These are phyloP conservation scores for Cyberlindnera veronae DNA, from an alignment of 805 yeast species.

Conservation along the genomic window DNA sequence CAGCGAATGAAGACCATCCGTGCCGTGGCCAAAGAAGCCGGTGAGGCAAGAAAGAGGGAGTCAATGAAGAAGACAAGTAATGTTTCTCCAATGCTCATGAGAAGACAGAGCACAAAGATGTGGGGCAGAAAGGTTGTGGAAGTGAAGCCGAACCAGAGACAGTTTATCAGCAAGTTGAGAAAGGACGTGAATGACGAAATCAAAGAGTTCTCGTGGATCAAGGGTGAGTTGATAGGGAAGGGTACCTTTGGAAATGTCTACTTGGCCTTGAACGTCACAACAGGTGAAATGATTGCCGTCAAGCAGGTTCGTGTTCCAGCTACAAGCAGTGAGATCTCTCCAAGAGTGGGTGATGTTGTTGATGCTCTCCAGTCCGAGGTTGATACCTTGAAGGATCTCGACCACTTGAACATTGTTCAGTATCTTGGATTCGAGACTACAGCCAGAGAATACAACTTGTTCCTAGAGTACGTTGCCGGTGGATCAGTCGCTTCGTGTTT, in stretches of 20 bases:
- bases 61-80: constrained; percentile 18
- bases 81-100: constrained; percentile 38
- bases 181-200: constrained; percentile 59
- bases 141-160: constrained; percentile 69
- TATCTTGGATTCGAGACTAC: constrained; percentile 87
- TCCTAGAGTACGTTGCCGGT: constrained; percentile 95
- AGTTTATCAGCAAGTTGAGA: constrained; percentile 57
- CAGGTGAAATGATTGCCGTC: constrained; percentile 98
- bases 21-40: constrained; percentile 89
- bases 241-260: constrained; percentile 96
- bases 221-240: constrained; percentile 93
- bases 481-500: constrained; percentile 91
- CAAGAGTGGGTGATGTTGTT: constrained; percentile 55
- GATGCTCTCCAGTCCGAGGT: constrained; percentile 89
- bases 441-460: constrained; percentile 73
- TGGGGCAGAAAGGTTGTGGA: constrained; percentile 97
- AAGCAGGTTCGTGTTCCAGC: constrained; percentile 81
- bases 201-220: constrained; percentile 94
- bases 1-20: constrained; percentile 87
- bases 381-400: constrained; percentile 88
- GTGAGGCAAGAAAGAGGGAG: constrained; percentile 49
- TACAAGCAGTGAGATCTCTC: constrained; percentile 32
- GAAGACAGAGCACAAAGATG: constrained; percentile 86
- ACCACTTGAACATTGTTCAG: constrained; percentile 92
- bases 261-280: constrained; percentile 87